These are phyloP conservation scores for Blastocystis sp. DNA, from an alignment of 352 stramenopile genomes.

Conservation along the genomic window DNA sequence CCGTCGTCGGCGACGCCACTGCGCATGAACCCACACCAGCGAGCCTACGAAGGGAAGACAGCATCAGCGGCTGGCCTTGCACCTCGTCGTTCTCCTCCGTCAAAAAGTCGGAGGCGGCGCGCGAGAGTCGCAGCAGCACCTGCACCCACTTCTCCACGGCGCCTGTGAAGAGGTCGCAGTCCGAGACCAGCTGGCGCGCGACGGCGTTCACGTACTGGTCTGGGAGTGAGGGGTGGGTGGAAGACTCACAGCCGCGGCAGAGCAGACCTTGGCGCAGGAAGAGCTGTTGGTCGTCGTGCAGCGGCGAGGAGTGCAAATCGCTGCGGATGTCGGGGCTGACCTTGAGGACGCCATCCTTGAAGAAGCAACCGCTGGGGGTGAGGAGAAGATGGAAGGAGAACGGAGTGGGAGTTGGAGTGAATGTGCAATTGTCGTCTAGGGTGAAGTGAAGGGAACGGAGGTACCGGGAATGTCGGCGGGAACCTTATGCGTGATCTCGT, in stretches of 20 bases:
- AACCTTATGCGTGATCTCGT: constrained; percentile 31
- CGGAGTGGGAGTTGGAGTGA: not conserved
- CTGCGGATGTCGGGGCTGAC: constrained; percentile 22
- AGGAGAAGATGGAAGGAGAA: not conserved
- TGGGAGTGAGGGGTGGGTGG: not conserved
- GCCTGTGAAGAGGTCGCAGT: constrained; percentile 39
- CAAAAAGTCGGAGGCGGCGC: constrained; percentile 26
- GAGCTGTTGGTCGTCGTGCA: constrained; percentile 45
- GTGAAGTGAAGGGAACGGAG: not conserved
- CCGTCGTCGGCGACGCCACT: not conserved
- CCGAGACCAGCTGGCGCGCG: constrained; percentile 33
- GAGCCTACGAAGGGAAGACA: not conserved
- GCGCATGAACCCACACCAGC: not conserved
- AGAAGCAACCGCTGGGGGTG: constrained; percentile 38
- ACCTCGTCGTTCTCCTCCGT: constrained; percentile 32
- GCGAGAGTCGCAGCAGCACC: constrained; percentile 28
- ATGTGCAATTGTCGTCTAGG: constrained; percentile 34
- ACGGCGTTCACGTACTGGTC: constrained; percentile 15
- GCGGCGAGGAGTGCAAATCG: constrained; percentile 38
- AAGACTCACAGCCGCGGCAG: constrained; percentile 7
- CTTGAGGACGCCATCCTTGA: constrained; percentile 54
- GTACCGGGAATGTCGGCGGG: constrained; percentile 26
- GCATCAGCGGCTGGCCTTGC: not conserved
- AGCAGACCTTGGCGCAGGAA: constrained; percentile 49
- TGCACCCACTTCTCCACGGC: constrained; percentile 7